Evolutionary conservation across 768 basidiomycete genomes (phyloP).

Genomic region (Dioszegia hungarica): DNA sequence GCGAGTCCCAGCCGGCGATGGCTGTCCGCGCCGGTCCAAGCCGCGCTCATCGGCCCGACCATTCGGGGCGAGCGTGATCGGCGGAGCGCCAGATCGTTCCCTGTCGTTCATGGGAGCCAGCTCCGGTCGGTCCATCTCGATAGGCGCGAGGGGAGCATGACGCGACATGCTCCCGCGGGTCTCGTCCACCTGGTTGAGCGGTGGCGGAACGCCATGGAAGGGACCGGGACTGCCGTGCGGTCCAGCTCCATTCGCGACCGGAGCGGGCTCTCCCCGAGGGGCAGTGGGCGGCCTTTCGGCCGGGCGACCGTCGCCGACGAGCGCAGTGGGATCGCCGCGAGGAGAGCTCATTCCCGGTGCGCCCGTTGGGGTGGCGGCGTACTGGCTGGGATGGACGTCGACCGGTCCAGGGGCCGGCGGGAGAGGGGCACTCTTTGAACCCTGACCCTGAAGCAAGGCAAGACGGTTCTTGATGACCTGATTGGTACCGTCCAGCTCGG

Average conservation of each 20-base stretch:
- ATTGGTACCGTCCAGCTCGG: conserved; percentile 86
- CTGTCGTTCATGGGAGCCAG: neutral
- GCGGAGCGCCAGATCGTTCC: conserved; percentile 3
- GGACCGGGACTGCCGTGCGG: conserved; percentile 31
- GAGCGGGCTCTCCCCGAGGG: too few species aligned
- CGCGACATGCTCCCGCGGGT: conserved; percentile 39
- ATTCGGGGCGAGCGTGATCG: too few species aligned
- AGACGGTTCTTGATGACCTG: conserved; percentile 74
- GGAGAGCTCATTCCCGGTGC: conserved; percentile 27
- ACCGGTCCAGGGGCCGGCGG: conserved; percentile 86
- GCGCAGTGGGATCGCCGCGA: conserved; percentile 21
- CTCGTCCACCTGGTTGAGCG: conserved; percentile 40
- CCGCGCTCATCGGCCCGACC: too few species aligned
- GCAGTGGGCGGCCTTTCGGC: conserved; percentile 14
- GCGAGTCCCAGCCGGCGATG: too few species aligned
- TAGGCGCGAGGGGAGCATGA: conserved; percentile 45
- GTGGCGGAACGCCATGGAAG: conserved; percentile 46
- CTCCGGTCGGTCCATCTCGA: conserved; percentile 35
- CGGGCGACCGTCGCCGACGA: conserved; percentile 7
- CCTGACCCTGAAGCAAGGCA: conserved; percentile 70
- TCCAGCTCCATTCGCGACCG: conserved; percentile 17
- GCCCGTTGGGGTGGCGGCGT: conserved; percentile 47
- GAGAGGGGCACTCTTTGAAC: conserved; percentile 65
- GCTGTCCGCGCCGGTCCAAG: too few species aligned
- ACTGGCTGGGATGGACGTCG: conserved; percentile 93